Evolutionary conservation across 805 yeast genomes (phyloP).

Genomic region (Dipodascopsis uninucleata): DNA sequence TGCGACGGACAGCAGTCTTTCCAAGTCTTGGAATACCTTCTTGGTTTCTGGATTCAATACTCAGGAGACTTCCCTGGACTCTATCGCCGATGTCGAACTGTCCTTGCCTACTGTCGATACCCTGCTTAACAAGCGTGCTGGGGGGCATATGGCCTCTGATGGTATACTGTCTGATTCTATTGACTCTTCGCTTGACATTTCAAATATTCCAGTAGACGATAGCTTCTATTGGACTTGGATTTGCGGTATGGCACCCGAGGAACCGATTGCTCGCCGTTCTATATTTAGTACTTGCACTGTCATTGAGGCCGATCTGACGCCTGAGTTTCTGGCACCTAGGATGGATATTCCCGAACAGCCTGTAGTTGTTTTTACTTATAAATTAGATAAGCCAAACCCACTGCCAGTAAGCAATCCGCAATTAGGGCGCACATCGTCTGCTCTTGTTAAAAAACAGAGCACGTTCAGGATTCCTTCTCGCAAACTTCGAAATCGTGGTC

Average conservation of each 20-base stretch:
- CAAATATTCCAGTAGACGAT: constrained; percentile 15
- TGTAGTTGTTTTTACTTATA: background rate
- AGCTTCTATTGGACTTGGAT: constrained; percentile 23
- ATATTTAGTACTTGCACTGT: constrained; percentile 12
- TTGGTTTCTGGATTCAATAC: too few relatives aligned
- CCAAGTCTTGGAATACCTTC: too few relatives aligned
- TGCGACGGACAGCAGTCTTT: too few relatives aligned
- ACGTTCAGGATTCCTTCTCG: constrained; percentile 5
- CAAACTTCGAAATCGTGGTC: constrained; percentile 5
- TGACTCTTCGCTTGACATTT: constrained; percentile 9
- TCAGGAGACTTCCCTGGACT: too few relatives aligned
- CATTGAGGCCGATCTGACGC: constrained; percentile 8
- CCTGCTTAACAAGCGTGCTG: background rate
- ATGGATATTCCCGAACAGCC: background rate
- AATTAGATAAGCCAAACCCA: background rate
- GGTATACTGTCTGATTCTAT: too few relatives aligned
- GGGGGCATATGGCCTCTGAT: too few relatives aligned
- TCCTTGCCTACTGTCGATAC: background rate
- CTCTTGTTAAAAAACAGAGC: background rate
- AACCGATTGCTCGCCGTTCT: constrained; percentile 4
- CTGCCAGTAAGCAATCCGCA: background rate
- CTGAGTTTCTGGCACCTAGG: background rate
- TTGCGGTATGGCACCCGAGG: constrained; percentile 20
- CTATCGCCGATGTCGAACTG: background rate
- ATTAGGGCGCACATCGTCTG: background rate